These are phyloP conservation scores for Jatropha curcas DNA, from an alignment of 345 rosid species.

Conservation along the genomic window DNA sequence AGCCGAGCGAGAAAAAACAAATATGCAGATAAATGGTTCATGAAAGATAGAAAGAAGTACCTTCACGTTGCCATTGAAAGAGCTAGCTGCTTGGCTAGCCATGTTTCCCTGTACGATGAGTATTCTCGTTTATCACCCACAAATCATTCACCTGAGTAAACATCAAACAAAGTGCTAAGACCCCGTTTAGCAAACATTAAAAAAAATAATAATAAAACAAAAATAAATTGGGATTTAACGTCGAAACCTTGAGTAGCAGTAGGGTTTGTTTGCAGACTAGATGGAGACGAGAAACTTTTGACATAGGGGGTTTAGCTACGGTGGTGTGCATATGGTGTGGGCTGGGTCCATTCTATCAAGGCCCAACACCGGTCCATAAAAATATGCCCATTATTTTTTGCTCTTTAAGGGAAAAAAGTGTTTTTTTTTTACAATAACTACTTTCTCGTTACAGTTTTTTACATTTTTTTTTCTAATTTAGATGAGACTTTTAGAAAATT, in stretches of 20 bases:
- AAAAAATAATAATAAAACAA: not conserved
- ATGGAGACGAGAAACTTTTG: not conserved
- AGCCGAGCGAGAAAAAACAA: not conserved
- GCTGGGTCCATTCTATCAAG: not conserved
- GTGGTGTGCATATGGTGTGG: not conserved
- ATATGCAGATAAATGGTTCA: not conserved
- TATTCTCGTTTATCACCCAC: not conserved
- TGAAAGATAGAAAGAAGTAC: constrained; percentile 15
- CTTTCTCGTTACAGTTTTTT: too few relatives aligned
- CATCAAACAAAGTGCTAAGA: not conserved
- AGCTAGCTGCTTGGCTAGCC: constrained; percentile 55
- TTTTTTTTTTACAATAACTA: too few relatives aligned
- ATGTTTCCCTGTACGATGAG: constrained; percentile 19
- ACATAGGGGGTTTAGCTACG: not conserved
- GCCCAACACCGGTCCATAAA: not conserved
- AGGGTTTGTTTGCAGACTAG: constrained; percentile 4
- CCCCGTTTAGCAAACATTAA: not conserved
- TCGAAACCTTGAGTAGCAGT: not conserved
- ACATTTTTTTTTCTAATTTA: too few relatives aligned
- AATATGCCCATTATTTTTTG: too few relatives aligned
- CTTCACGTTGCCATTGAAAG: constrained; percentile 59
- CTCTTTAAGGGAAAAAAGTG: too few relatives aligned
- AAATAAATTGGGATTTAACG: not conserved
- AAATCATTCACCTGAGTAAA: constrained; percentile 16
- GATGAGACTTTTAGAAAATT: too few relatives aligned